phyloP scores from a whole-genome alignment of 306 rosid species.

The Ochetophila trinervis region DNA sequence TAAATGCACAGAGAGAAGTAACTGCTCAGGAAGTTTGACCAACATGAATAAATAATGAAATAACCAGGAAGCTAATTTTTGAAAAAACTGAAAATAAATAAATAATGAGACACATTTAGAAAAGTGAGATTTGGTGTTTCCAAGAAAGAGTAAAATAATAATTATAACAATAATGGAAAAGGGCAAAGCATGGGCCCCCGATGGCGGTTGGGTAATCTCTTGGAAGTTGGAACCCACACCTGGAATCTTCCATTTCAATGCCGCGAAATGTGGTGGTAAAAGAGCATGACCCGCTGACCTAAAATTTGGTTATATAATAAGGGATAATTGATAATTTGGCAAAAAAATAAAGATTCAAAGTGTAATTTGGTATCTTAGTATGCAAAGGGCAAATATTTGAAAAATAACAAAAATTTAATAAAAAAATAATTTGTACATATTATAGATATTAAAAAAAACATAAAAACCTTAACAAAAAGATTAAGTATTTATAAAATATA shows the following conservation, averaged over 20 bases:
- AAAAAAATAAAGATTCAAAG: no score
- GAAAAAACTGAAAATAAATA: background rate
- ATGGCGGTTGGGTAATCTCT: conserved; percentile 7
- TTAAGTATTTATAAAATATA: no score
- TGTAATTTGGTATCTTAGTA: no score
- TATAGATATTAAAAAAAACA: no score
- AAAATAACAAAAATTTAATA: no score
- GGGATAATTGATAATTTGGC: no score
- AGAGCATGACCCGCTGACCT: background rate
- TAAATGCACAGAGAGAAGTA: background rate
- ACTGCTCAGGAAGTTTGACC: background rate
- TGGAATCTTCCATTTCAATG: background rate
- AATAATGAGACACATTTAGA: background rate
- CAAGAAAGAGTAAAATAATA: background rate
- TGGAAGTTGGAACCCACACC: conserved; percentile 8
- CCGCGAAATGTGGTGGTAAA: conserved; percentile 19
- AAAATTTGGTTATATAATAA: no score
- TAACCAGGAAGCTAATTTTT: conserved; percentile 4
- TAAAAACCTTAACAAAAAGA: no score
- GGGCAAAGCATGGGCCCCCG: background rate
- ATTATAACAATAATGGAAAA: background rate
- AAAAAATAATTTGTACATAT: no score
- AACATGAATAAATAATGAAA: background rate
- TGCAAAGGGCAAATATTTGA: no score
- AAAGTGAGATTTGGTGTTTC: conserved; percentile 14